Percentiles rank a stretch among this genome's conserved stretches.
Conservation (phyloP, 2,329 filamentous ascomycete species). For the Aspergillus ruber region DNA sequence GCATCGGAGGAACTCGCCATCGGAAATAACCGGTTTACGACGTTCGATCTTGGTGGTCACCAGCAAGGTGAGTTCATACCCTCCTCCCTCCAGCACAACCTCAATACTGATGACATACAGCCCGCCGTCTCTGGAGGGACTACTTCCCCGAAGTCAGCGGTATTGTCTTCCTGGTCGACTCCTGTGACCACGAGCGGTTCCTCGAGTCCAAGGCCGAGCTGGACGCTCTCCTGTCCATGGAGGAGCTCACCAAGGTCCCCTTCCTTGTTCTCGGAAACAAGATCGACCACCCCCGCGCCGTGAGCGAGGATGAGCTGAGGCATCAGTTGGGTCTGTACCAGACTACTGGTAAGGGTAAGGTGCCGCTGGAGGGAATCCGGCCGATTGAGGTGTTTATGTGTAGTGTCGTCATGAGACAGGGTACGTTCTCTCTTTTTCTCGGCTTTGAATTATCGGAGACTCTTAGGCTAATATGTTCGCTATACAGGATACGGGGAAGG, state of each 20-base stretch:
- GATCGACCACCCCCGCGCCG: constrained; percentile 94
- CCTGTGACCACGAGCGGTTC: constrained; percentile 94
- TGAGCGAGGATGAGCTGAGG: constrained; percentile 91
- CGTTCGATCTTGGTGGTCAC: constrained; percentile 88
- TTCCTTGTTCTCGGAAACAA: constrained; percentile 98
- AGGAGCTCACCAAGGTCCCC: constrained; percentile 90
- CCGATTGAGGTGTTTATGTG: constrained; percentile 99
- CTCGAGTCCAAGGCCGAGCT: constrained; percentile 93
- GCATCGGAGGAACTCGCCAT: constrained; percentile 89
- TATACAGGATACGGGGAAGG: constrained; percentile 70
- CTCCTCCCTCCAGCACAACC: background rate
- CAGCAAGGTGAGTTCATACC: constrained; percentile 62
- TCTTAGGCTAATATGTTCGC: too few species aligned
- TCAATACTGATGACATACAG: constrained; percentile 26
- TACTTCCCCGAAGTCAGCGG: constrained; percentile 96
- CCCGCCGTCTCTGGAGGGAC: constrained; percentile 90
- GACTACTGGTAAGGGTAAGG: constrained; percentile 93
- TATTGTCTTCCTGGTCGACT: constrained; percentile 96
- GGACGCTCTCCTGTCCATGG: constrained; percentile 91
- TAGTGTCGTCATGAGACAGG: constrained; percentile 96
- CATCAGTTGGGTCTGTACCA: constrained; percentile 91
- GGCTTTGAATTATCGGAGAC: too few species aligned
- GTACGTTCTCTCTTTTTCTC: constrained; percentile 49
- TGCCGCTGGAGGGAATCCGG: constrained; percentile 82
- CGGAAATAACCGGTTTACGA: constrained; percentile 89